These are phyloP conservation scores for Amaranthus hypochondriacus DNA, from an alignment of 148 eudicot genomes.

Conservation along the genomic window DNA sequence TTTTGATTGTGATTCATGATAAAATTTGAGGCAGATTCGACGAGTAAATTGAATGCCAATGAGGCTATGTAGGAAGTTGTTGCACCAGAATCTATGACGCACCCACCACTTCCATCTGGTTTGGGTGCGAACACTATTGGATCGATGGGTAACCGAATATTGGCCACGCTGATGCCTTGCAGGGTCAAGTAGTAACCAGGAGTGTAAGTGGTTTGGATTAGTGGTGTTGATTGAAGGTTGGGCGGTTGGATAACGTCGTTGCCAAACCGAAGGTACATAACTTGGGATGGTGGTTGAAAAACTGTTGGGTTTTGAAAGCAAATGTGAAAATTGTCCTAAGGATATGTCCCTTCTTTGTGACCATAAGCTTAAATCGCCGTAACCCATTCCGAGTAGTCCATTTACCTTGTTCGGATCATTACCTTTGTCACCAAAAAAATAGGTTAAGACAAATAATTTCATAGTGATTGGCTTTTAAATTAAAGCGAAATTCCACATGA, in stretches of 20 bases:
- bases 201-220: neutral
- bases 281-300: neutral
- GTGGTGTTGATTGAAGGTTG: neutral
- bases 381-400: conserved; percentile 9
- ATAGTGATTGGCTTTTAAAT: too few species aligned
- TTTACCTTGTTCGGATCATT: neutral
- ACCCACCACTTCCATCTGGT: conserved; percentile 4
- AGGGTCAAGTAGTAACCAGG: neutral
- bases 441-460: too few species aligned
- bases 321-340: conserved; percentile 10
- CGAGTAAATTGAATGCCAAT: neutral
- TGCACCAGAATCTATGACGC: conserved; percentile 3
- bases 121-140: neutral
- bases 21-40: neutral
- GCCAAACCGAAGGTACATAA: conserved; percentile 11
- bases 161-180: neutral
- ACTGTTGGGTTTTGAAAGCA: neutral
- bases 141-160: neutral
- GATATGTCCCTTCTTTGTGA: neutral
- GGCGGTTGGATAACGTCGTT: neutral
- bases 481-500: too few species aligned
- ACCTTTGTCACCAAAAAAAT: neutral
- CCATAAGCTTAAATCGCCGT: neutral
- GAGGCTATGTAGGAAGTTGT: neutral
- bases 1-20: neutral